Base-by-base conservation (phyloP, 768 basidiomycete genomes). In the Calocybe indica region DNA sequence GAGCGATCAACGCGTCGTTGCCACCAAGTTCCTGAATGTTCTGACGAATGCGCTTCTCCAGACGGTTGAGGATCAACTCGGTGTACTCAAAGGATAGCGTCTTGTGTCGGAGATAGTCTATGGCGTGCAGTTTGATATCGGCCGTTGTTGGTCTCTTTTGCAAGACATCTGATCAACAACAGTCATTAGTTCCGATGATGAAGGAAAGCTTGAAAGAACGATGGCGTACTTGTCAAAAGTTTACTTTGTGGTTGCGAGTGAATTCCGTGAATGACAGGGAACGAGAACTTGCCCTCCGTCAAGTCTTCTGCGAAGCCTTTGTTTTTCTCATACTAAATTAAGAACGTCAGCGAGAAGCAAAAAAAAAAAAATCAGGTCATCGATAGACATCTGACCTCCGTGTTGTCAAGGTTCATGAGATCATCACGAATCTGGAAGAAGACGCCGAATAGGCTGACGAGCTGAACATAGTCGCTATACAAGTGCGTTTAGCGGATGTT, bases 361-460 rank as follows among this genome's bases (percentile, higher is more conserved):
- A 22, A 22, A 13, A 22, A 22, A 22, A 22, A 13, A 7, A 8
- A 6, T 32, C 5, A 7, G 30, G 31, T 13, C 13, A 8, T 7
- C 31, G 5, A 31, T 31, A 2, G 2, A 2, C 6, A 6, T 10
- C 29, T 32, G 55, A 91, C 92, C 73, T 92, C 80, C n/a, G 79
- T 74, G 43, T 87, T 90, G 58, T 94, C 86, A 22, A 96, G 70
- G 58, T 96, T 96, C 88, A 93, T 92, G 38, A 92, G 88, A 61
- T 96, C 94, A 57, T 97, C 94, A n/a, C 92, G 70, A 55, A 97
- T 92, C 60, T 97, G 94, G 64, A 92, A 95, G 58, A 83, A 87
- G 12, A 95, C 81, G 3, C 93, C 91, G 51, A 96, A 85, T 7
- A 96, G 76, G 60, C 94, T 95, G 50, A 93, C 88, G 2, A 97